Evolutionary conservation across 2,329 filamentous ascomycete species (phyloP).

Genomic region (Amauroascus verrucosus): DNA sequence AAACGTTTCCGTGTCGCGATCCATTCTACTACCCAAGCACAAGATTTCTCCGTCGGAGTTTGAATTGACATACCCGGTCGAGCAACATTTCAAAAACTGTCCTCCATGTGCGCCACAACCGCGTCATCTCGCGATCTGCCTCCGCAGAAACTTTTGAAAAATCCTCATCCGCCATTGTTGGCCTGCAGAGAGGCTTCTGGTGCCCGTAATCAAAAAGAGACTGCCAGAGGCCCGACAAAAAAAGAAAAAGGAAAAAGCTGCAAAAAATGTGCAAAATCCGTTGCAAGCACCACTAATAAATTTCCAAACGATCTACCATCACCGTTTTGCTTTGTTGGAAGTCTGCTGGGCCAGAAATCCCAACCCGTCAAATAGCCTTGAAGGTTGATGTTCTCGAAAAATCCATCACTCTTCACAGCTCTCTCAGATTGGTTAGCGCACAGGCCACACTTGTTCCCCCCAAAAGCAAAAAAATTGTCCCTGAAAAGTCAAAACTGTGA

Average conservation of each 20-base stretch:
- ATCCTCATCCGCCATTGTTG: constrained; percentile 33
- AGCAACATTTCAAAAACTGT: constrained; percentile 92
- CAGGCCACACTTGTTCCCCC: constrained; percentile 16
- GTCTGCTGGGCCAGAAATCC: neutral
- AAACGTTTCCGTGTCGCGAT: neutral
- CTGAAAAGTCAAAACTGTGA: constrained; percentile 11
- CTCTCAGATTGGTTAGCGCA: constrained; percentile 19
- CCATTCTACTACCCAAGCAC: neutral
- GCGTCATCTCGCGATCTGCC: constrained; percentile 41
- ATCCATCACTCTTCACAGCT: constrained; percentile 16
- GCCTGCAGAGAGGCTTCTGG: neutral
- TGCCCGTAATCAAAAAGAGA: neutral
- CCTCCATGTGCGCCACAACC: constrained; percentile 87
- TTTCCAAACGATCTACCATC: neutral
- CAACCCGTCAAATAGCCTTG: neutral
- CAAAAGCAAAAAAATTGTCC: constrained; percentile 8
- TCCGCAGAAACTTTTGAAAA: constrained; percentile 29
- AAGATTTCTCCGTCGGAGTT: neutral
- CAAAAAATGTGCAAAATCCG: neutral
- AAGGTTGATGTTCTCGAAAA: constrained; percentile 22
- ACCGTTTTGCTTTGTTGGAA: neutral
- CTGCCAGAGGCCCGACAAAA: constrained; percentile 5
- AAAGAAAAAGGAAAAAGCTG: neutral
- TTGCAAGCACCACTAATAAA: neutral
- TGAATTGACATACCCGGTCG: constrained; percentile 58